Evolutionary conservation across 202 grass and related monocot species (phyloP).

Genomic region (Bolboschoenoplectus hybrid): DNA sequence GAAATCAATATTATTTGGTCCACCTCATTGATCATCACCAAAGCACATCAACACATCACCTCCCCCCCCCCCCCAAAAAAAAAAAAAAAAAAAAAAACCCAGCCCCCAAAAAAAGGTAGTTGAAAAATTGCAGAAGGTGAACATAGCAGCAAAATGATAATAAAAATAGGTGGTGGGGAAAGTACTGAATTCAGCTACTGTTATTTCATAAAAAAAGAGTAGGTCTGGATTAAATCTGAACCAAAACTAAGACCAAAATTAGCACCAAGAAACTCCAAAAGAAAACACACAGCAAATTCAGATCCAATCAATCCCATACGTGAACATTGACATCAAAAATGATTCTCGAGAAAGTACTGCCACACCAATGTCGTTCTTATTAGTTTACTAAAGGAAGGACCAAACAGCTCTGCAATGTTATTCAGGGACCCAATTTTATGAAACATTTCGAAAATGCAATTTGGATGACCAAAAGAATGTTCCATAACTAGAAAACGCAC

Average conservation of each 20-base stretch:
- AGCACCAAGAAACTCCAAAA: slow-evolving; percentile 3
- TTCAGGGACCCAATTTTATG: background rate
- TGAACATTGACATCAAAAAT: slow-evolving; percentile 7
- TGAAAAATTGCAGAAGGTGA: background rate
- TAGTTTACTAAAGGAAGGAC: slow-evolving; percentile 20
- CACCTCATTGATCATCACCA: background rate
- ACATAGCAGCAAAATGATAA: background rate
- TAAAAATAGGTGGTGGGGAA: background rate
- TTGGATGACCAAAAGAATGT: slow-evolving; percentile 15
- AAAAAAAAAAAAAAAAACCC: no score
- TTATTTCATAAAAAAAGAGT: background rate
- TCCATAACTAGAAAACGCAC: slow-evolving; percentile 55
- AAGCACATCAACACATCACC: no score
- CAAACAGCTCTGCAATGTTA: background rate
- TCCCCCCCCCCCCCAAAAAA: no score
- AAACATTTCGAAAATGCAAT: background rate
- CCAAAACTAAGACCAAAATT: slow-evolving; percentile 9
- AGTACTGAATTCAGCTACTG: background rate
- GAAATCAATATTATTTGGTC: background rate
- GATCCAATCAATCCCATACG: background rate
- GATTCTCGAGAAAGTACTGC: background rate
- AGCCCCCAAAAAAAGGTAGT: background rate
- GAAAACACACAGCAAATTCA: background rate
- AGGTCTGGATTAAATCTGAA: background rate
- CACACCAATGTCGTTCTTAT: background rate